A percentile compares a stretch with the other conserved stretches of the same genome.
Conservation (phyloP, 108 stramenopile genomes). For the Schizochytrium sp. region DNA sequence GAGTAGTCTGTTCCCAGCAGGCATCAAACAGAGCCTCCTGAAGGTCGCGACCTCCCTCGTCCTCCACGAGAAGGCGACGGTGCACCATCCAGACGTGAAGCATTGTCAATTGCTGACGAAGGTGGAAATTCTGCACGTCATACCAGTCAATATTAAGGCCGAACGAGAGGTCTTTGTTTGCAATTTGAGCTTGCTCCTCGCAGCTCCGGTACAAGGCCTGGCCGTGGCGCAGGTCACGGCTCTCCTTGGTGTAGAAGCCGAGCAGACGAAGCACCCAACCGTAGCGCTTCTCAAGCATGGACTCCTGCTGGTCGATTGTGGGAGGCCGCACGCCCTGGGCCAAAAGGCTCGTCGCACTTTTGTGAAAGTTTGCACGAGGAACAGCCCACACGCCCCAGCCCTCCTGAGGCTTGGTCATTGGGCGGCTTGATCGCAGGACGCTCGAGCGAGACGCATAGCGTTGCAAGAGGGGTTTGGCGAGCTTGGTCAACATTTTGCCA, state of each 20-base stretch:
- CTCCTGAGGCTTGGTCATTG: neutral
- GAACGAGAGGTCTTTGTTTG: neutral
- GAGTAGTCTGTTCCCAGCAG: conserved; percentile 85
- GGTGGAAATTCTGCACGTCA: conserved; percentile 80
- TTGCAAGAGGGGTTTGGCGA: too few species aligned
- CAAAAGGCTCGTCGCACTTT: neutral
- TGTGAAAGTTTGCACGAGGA: neutral
- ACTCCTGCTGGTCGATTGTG: conserved; percentile 22
- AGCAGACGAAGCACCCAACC: conserved; percentile 31
- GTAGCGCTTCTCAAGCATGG: neutral
- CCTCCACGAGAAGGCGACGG: conserved; percentile 79
- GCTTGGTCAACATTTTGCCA: too few species aligned
- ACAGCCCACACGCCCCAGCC: neutral
- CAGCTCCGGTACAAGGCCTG: conserved; percentile 38
- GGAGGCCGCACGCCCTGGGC: neutral
- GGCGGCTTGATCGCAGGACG: neutral
- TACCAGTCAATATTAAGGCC: conserved; percentile 4
- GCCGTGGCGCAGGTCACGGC: neutral
- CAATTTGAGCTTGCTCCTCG: conserved; percentile 47
- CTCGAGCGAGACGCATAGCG: neutral
- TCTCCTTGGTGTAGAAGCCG: conserved; percentile 48
- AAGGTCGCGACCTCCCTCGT: conserved; percentile 70
- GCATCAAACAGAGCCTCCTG: conserved; percentile 92
- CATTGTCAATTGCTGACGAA: conserved; percentile 84
- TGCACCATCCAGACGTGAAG: conserved; percentile 93